Evolutionary conservation across 139 green algal species (phyloP).

Genomic region (Deuterostichococcus epilithicus): DNA sequence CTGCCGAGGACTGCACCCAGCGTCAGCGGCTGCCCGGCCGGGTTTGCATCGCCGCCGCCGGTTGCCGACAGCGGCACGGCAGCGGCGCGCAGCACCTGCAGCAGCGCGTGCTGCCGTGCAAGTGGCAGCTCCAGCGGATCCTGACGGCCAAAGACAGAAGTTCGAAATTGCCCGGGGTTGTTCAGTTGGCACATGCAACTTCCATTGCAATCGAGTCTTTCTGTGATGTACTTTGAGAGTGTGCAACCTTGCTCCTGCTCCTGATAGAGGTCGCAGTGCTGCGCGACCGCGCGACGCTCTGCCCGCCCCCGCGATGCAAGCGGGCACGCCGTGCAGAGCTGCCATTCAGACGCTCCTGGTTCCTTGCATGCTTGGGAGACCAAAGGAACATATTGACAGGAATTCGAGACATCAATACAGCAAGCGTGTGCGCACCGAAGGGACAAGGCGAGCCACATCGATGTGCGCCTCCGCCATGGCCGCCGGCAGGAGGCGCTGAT

Average conservation of each 20-base stretch:
- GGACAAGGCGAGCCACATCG: slow-evolving; percentile 33
- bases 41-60: neutral
- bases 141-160: slow-evolving; percentile 3
- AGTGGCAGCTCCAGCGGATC: slow-evolving; percentile 14
- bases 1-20: neutral
- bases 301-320: no score
- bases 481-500: slow-evolving; percentile 32
- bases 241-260: no score
- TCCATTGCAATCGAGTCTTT: no score
- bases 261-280: no score
- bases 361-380: no score
- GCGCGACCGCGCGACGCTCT: no score
- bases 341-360: no score
- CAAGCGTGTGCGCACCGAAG: slow-evolving; percentile 7
- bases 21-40: neutral
- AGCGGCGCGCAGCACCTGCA: neutral
- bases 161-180: no score
- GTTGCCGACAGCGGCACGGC: neutral
- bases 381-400: no score
- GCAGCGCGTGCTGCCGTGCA: slow-evolving; percentile 14
- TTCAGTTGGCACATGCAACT: no score
- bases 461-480: slow-evolving; percentile 38
- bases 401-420: neutral
- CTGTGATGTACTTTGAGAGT: no score
- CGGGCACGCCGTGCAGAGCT: no score